These are phyloP conservation scores for Penicillium robsamsonii DNA, from an alignment of 495 filamentous ascomycete species.

Conservation along the genomic window DNA sequence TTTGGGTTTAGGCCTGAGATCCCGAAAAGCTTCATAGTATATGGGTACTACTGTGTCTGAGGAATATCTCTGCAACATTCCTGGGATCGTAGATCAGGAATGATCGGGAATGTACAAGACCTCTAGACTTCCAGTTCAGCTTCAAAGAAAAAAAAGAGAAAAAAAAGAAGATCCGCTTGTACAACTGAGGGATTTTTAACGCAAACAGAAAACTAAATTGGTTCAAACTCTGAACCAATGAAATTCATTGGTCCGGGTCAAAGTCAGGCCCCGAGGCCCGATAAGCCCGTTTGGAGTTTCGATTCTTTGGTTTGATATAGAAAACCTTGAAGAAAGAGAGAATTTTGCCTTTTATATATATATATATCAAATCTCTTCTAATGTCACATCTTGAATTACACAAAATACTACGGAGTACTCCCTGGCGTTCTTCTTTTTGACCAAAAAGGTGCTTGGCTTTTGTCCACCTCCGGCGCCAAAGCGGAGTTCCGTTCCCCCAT, in stretches of 20 bases:
- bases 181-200: constrained; percentile 11
- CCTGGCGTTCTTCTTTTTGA: not conserved
- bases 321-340: not conserved
- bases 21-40: not conserved
- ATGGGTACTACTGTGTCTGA: not conserved
- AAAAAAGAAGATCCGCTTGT: not conserved
- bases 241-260: constrained; percentile 1
- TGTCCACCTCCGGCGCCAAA: not conserved
- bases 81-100: not conserved
- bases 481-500: constrained; percentile 12
- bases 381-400: not conserved
- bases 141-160: not conserved
- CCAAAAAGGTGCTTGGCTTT: not conserved
- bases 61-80: not conserved
- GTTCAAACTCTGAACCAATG: not conserved
- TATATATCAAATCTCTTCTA: not conserved
- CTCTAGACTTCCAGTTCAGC: not conserved
- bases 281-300: not conserved
- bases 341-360: not conserved
- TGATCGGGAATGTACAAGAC: not conserved
- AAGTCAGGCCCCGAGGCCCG: constrained; percentile 10
- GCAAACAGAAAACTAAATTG: constrained; percentile 9
- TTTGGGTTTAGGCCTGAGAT: not conserved
- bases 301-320: not conserved
- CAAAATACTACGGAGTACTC: not conserved